Evolutionary conservation across 208 protist species (phyloP), one percentile per base, ranked within the genome.

Genomic region (Angomonas ambiguus): DNA sequence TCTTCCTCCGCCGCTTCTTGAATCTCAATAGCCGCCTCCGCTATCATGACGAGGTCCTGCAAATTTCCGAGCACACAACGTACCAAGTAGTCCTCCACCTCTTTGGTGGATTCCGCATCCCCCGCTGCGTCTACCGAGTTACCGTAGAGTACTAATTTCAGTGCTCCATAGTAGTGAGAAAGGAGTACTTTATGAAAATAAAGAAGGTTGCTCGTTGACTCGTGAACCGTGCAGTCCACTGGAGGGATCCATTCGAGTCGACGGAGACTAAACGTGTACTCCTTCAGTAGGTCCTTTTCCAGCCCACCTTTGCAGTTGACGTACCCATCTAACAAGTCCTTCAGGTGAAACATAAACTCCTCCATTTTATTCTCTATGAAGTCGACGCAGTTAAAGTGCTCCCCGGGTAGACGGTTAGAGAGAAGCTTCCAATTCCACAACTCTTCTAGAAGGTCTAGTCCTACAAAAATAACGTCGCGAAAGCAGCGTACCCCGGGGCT

Each of bases 131-230:
- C 65, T 11, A 91, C 63, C 34, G 77, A 42, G 57, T 74, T 69
- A 27, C 84, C 87, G 51, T 87, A 80, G 18, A 93, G 68, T 0
- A 74, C 80, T n/a, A 92, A 69, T 57, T 91, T 91, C 41, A 87
- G 38, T 6, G 89, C 71, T 1, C 89, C 86, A 70, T 76, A 95
- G 67, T 90, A 95, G 11, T 65, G 80, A n/a, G 71, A 77, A 25
- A 95, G 75, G 24, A 95, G 70, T 42, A 82, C 62, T 63, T 92
- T 92, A 62, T 92, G 86, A 34, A 92, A 78, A 70, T 92, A 91
- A 11, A 95, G 71, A 30, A 88, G 41, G 60, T 95, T 92, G 0
- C 82, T 88, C 8, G 82, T 75, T 2, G 71, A 88, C 66, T 92
- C 84, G 72, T 95, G 89, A 32, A 79, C 82, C 0, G 83, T 84